phyloP scores from a whole-genome alignment of 768 basidiomycete genomes.

The Lentinula sp. region DNA sequence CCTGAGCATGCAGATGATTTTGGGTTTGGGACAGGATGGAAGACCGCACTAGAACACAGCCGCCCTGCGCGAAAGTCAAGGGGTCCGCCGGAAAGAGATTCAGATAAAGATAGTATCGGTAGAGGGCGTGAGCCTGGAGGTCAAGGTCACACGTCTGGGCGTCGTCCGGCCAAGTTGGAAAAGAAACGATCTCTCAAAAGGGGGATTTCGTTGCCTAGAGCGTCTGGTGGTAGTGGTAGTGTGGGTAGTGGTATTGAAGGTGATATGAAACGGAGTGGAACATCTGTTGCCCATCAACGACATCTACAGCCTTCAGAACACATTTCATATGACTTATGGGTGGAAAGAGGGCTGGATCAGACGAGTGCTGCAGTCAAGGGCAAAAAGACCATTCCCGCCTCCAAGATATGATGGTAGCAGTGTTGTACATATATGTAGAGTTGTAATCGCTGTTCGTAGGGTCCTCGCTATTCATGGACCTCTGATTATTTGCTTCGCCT shows the following conservation, averaged over 20 bases:
- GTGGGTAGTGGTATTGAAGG: neutral
- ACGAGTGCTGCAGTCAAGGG: constrained; percentile 2
- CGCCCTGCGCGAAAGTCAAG: neutral
- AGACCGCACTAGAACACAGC: neutral
- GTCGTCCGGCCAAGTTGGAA: neutral
- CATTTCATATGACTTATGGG: constrained; percentile 1
- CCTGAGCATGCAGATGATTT: constrained; percentile 1
- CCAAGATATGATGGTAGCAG: neutral
- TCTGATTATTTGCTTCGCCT: neutral
- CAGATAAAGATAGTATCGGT: neutral
- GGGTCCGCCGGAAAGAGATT: neutral
- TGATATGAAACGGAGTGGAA: neutral
- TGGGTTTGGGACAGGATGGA: neutral
- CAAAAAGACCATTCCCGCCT: neutral
- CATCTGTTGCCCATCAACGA: neutral
- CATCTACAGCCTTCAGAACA: neutral
- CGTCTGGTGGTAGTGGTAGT: neutral
- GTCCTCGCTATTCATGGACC: neutral
- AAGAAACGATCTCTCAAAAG: neutral
- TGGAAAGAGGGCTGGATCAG: constrained; percentile 3
- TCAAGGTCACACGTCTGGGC: neutral
- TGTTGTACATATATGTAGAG: neutral
- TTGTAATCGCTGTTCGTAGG: neutral
- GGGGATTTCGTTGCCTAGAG: neutral
- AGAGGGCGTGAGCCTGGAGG: neutral